phyloP scores from a whole-genome alignment of 2,329 filamentous ascomycete species.

The Beauveria sp. region DNA sequence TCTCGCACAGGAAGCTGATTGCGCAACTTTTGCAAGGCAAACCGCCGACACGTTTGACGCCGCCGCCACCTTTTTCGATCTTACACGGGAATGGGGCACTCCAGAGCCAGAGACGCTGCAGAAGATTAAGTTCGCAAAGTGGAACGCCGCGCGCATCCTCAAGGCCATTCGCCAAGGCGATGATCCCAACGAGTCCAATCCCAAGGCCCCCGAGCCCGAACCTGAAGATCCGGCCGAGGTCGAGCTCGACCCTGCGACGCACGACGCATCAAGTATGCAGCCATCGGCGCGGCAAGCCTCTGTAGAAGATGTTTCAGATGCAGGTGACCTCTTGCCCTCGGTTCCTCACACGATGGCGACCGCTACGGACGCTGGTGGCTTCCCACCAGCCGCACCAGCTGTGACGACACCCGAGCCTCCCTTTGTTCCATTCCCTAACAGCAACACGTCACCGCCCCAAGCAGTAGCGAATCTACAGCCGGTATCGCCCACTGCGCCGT shows the following conservation, averaged over 20 bases:
- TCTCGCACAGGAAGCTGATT: background rate
- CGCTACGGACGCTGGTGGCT: slow-evolving; percentile 19
- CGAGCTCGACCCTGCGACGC: slow-evolving; percentile 55
- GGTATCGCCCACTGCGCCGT: background rate
- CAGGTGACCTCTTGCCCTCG: slow-evolving; percentile 24
- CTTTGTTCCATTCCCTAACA: slow-evolving; percentile 11
- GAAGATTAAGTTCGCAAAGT: slow-evolving; percentile 96
- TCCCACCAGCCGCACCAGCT: slow-evolving; percentile 19
- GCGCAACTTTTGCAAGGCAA: slow-evolving; percentile 46
- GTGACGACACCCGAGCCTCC: slow-evolving; percentile 13
- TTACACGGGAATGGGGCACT: slow-evolving; percentile 75
- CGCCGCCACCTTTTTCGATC: slow-evolving; percentile 83
- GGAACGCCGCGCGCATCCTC: slow-evolving; percentile 83
- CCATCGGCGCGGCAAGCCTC: slow-evolving; percentile 33
- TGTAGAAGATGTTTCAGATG: slow-evolving; percentile 47
- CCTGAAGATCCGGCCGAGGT: slow-evolving; percentile 20
- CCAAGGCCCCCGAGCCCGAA: slow-evolving; percentile 46
- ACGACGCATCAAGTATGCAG: slow-evolving; percentile 33
- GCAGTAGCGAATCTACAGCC: background rate
- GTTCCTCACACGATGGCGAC: slow-evolving; percentile 1
- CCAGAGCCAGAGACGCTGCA: slow-evolving; percentile 67
- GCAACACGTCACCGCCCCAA: background rate
- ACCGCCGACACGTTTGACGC: slow-evolving; percentile 93
- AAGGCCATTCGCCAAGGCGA: slow-evolving; percentile 86
- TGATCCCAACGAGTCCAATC: slow-evolving; percentile 89